Evolutionary conservation across 1,284 basidiomycete genomes (phyloP).

Genomic region (Sporisorium graminicola): DNA sequence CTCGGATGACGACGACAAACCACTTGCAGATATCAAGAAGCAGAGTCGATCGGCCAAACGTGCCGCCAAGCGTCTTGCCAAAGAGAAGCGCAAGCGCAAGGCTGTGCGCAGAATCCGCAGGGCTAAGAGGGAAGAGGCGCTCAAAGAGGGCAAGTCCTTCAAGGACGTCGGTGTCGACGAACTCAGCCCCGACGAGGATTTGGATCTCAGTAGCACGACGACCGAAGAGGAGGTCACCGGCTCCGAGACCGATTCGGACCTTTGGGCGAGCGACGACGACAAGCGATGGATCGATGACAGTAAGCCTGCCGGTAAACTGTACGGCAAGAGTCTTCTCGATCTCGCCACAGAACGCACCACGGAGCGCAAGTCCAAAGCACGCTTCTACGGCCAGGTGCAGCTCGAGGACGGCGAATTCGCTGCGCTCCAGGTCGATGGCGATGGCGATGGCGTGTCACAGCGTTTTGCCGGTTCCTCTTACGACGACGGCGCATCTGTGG

Average conservation of each 20-base stretch:
- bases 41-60: constrained; percentile 41
- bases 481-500: constrained; percentile 47
- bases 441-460: constrained; percentile 15
- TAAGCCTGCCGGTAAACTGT: constrained; percentile 65
- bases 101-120: constrained; percentile 51
- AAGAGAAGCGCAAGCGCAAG: constrained; percentile 57
- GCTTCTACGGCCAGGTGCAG: constrained; percentile 64
- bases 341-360: constrained; percentile 45
- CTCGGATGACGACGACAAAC: constrained; percentile 48
- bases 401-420: constrained; percentile 43
- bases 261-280: constrained; percentile 58
- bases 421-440: constrained; percentile 29
- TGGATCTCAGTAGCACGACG: constrained; percentile 53
- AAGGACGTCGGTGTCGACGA: constrained; percentile 55
- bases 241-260: constrained; percentile 42
- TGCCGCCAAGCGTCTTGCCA: constrained; percentile 50
- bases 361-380: constrained; percentile 41
- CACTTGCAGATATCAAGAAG: constrained; percentile 49
- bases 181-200: constrained; percentile 62
- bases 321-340: constrained; percentile 65
- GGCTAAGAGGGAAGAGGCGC: constrained; percentile 47
- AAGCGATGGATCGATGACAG: constrained; percentile 60
- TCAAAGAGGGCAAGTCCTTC: constrained; percentile 49
- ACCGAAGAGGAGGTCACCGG: constrained; percentile 41
- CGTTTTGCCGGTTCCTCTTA: constrained; percentile 13